Evolutionary conservation across 2,329 filamentous ascomycete species (phyloP).

Genomic region (Amesomyces nigricolor): DNA sequence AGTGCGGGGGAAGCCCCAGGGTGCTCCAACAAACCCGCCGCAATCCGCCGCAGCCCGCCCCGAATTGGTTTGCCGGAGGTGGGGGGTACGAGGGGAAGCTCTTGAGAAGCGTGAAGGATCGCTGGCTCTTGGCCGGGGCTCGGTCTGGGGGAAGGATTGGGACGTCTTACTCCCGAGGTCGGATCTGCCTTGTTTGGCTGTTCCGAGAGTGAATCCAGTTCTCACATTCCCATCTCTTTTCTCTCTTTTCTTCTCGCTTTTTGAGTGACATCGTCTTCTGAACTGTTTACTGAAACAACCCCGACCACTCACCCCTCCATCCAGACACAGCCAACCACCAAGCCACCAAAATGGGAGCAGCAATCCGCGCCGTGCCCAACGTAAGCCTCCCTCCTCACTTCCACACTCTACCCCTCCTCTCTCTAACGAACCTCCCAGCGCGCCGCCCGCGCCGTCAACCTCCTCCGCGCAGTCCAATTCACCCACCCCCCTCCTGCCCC

Average conservation of each 20-base stretch:
- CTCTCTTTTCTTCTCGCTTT: no score
- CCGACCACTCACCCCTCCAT: background rate
- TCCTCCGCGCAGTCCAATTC: conserved; percentile 86
- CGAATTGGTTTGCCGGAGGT: conserved; percentile 13
- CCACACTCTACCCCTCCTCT: no score
- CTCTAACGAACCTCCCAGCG: conserved; percentile 38
- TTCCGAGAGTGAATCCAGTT: background rate
- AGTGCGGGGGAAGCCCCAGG: background rate
- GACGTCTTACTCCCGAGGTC: background rate
- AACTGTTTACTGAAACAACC: no score
- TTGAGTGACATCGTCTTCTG: background rate
- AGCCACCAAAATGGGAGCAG: conserved; percentile 20
- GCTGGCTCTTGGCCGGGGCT: background rate
- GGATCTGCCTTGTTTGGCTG: background rate
- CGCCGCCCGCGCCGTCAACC: conserved; percentile 59
- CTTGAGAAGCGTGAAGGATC: no score
- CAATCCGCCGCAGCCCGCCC: conserved; percentile 1
- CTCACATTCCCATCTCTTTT: background rate
- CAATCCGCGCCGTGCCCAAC: conserved; percentile 28
- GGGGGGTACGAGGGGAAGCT: background rate
- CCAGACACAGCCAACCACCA: background rate
- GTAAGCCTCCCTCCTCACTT: conserved; percentile 20
- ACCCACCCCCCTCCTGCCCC: conserved; percentile 83
- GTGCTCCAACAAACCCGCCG: background rate
- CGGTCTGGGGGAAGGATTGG: conserved; percentile 6